Evolutionary conservation across 345 rosid genomes (phyloP), one percentile per base, ranked within the genome.

Genomic region (Stellera chamaejasme): DNA sequence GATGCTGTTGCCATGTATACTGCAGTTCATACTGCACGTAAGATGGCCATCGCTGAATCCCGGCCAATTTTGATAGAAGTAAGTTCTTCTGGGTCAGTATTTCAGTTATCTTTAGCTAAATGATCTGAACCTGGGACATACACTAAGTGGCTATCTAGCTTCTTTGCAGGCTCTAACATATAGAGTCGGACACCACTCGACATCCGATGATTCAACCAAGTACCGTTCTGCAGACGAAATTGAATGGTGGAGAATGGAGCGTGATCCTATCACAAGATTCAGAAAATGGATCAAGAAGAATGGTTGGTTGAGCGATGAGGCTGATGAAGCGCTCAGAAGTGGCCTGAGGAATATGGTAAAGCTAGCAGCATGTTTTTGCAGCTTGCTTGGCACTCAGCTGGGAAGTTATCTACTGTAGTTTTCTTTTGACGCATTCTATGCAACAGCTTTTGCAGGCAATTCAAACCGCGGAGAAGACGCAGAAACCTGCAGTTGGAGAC

Each of bases 191-290:
- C 96, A 85, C 75, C 96, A 92, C 77, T 77, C 95, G 26, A 88
- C 98, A 53, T 88, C 98, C 48, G 96, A 91, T 78, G 96, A 91
- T 69, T 91, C 98, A 49, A 88, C 92, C 48, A 88, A 73, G 68
- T 91, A 91, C 65, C 95, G 96, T 26, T 67, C 90, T 44, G 71
- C 72, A 0, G 71, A 74, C 54, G 98, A 88, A 71, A 84, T 92
- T 10, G 80, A 84, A 67, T 73, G 69, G 77, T 85, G 98, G 96
- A 74, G 68, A 66, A 59, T 50, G 48, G 71, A 67, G 43, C 69
- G 77, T 69, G 82, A 79, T 61, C 98, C 98, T 0, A 58, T 92
- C 14, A 64, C 69, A 48, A 77, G 85, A 76, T 84, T 82, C 53
- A 67, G 81, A 60, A 88, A 70, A 56, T 92, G 93, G 98, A 73